These are phyloP conservation scores for Claviceps monticola DNA, from an alignment of 2,329 filamentous ascomycete species.

Conservation along the genomic window DNA sequence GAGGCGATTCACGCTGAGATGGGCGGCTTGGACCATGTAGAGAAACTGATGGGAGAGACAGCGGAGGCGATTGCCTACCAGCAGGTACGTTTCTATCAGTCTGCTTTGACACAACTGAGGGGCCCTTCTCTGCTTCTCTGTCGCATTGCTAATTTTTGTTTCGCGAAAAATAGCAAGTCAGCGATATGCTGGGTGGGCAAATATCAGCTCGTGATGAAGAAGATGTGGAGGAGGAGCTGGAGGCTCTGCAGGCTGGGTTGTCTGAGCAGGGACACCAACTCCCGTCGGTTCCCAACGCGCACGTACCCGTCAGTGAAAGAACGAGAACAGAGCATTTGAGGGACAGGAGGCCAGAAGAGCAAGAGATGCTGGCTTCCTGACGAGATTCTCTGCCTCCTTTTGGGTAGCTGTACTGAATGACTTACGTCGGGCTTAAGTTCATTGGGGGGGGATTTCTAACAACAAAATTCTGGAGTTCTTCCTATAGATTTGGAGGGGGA, in stretches of 20 bases:
- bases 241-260: conserved; percentile 50
- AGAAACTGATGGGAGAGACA: conserved; percentile 87
- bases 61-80: conserved; percentile 88
- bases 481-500: conserved; percentile 4
- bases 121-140: neutral
- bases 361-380: conserved; percentile 26
- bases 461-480: neutral
- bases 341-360: conserved; percentile 14
- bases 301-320: conserved; percentile 14
- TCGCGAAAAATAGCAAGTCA: conserved; percentile 55
- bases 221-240: conserved; percentile 91
- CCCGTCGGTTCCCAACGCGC: conserved; percentile 19
- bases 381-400: neutral
- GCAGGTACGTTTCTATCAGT: conserved; percentile 38
- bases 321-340: neutral
- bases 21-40: conserved; percentile 84
- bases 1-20: conserved; percentile 90
- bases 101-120: neutral
- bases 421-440: neutral
- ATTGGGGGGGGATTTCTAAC: neutral
- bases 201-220: conserved; percentile 95
- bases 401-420: neutral
- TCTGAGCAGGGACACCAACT: conserved; percentile 12
- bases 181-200: conserved; percentile 73
- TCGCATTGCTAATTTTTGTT: neutral